A percentile compares a stretch with the other conserved stretches of the same genome.
phyloP scores from a whole-genome alignment of 23 red algal genomes.

The Chondrus crispus region DNA sequence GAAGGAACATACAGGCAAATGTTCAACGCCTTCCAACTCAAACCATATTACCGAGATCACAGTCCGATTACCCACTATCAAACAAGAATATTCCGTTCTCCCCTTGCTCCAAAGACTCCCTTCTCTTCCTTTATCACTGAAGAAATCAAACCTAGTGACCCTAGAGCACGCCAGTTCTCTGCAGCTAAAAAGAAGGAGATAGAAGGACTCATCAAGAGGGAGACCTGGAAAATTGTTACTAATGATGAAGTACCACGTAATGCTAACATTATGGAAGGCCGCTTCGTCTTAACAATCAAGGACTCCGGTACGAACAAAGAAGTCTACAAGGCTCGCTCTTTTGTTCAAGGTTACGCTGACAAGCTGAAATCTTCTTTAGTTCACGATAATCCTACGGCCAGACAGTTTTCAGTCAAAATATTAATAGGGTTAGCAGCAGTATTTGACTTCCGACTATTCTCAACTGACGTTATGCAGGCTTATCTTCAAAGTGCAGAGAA shows the following conservation, averaged over 20 bases:
- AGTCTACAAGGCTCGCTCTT: constrained; percentile 20
- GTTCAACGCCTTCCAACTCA: no score
- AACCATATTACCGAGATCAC: no score
- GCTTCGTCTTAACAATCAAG: background rate
- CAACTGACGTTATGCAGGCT: background rate
- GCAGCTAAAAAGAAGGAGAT: constrained; percentile 13
- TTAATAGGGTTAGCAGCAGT: background rate
- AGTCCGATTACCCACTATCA: no score
- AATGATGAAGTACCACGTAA: background rate
- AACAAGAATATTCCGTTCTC: no score
- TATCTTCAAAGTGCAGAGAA: constrained; percentile 34
- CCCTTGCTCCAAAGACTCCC: no score
- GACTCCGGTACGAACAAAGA: constrained; percentile 2
- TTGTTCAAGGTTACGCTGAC: constrained; percentile 4
- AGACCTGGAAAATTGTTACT: background rate
- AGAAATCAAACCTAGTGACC: no score
- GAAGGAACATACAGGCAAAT: no score
- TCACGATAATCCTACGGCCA: background rate
- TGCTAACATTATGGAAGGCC: constrained; percentile 10
- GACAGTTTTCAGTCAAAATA: background rate
- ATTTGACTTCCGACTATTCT: background rate
- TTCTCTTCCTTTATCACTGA: no score
- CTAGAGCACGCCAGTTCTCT: no score
- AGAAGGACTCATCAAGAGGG: background rate
- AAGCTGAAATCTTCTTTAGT: background rate